Conservation (phyloP, 2,329 filamentous ascomycete species). For the Colletotrichum shisoi region DNA sequence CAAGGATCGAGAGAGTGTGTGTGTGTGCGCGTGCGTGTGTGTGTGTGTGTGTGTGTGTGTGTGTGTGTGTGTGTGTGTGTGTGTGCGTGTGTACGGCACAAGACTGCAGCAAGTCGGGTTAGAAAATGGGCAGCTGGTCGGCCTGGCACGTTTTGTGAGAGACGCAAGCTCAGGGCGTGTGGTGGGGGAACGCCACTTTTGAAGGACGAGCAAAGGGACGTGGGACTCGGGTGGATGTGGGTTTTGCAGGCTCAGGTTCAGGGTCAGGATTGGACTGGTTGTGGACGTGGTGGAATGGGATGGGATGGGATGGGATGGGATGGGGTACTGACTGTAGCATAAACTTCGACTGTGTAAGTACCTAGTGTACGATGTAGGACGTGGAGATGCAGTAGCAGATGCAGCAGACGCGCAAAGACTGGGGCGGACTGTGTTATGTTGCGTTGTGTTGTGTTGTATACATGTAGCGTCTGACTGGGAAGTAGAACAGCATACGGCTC, state of each 20-base stretch:
- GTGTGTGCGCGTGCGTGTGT: slow-evolving; percentile 15
- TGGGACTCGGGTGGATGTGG: slow-evolving; percentile 13
- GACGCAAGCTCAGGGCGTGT: slow-evolving; percentile 23
- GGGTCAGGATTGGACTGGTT: slow-evolving; percentile 1
- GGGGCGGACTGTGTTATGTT: neutral
- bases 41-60: neutral
- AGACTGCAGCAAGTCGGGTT: slow-evolving; percentile 31
- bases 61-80: slow-evolving; percentile 3
- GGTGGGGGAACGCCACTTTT: slow-evolving; percentile 39
- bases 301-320: neutral
- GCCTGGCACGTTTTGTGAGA: slow-evolving; percentile 27
- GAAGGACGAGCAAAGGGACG: slow-evolving; percentile 20
- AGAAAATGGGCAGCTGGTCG: slow-evolving; percentile 29
- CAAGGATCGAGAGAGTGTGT: slow-evolving; percentile 3
- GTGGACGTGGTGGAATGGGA: neutral
- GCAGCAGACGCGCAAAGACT: slow-evolving; percentile 13
- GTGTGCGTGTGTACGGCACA: slow-evolving; percentile 25
- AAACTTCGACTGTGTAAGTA: no score
- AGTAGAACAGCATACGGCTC: neutral
- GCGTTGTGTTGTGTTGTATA: no score
- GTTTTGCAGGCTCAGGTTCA: slow-evolving; percentile 8
- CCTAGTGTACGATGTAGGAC: no score
- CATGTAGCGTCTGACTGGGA: neutral
- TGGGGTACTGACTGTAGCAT: neutral
- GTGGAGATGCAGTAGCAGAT: slow-evolving; percentile 4